Evolutionary conservation across 805 yeast species (phyloP), one percentile per base, ranked within the genome.

Genomic region (Wickerhamiella vanderwaltii): DNA sequence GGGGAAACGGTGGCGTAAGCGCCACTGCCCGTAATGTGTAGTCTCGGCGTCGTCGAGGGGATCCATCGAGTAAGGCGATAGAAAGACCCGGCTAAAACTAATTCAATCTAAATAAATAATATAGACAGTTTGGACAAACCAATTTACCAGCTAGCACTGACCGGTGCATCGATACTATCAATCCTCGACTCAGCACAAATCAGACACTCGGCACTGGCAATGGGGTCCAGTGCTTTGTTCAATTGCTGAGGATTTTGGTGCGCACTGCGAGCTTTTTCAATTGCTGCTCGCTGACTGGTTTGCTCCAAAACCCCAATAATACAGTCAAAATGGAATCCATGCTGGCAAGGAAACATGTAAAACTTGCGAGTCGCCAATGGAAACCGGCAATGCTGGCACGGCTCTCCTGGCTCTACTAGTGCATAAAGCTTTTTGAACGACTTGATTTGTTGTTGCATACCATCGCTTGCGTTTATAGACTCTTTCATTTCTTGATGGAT

Each of bases 271-370:
- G 33, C 29, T 13, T 29, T 25, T 15, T 37, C 28, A 22, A 32
- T 22, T n/a, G 30, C 20, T 9, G 40, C 18, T 9, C 24, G 25
- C 16, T 40, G 23, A n/a, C 24, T 19, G 13, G 34, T 20, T 26
- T 66, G 65, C 40, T 79, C 55, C 25, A 80, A 72, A 29, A 64
- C 64, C 43, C 72, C 70, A 5, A 80, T 72, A n/a, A 85, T 59
- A 62, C 98, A 91, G 56, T 86, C 95, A 39, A 77, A 77, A 56
- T 91, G 97, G 61, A 83, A 81, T 4, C 83, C 74, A 57, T 91
- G 98, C 43, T 73, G 79, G 56, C 98, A 91, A 0, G 95, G 95
- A 55, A 84, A 91, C 4, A 77, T 74, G 41, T 78, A 69, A 51
- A 86, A 86, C 54, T 75, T 80, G 44, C 85, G 71, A 3, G 77